phyloP scores from a whole-genome alignment of 2,329 filamentous ascomycete species.

The Tolypocladium pustulatum region DNA sequence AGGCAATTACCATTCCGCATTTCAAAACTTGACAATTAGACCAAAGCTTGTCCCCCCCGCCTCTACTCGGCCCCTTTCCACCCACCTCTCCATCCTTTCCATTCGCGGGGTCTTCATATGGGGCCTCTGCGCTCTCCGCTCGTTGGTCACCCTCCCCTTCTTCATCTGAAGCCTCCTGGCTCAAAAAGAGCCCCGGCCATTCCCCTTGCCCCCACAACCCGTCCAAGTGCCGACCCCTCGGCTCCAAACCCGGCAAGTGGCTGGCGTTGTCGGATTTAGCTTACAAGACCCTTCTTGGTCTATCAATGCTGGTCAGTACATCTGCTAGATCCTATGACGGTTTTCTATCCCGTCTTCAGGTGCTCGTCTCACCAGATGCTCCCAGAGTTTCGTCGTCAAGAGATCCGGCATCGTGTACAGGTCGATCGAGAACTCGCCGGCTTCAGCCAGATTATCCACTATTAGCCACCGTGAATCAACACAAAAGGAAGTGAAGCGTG shows the following conservation, averaged over 20 bases:
- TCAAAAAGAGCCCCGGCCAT: background rate
- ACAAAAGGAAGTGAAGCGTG: constrained; percentile 15
- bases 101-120: background rate
- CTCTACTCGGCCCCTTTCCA: background rate
- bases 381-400: constrained; percentile 91
- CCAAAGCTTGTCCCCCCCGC: background rate
- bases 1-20: background rate
- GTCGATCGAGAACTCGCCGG: constrained; percentile 96
- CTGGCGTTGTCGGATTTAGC: constrained; percentile 10
- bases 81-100: background rate
- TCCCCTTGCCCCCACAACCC: background rate
- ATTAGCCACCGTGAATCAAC: constrained; percentile 19
- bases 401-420: constrained; percentile 91
- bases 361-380: constrained; percentile 51
- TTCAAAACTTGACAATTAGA: background rate
- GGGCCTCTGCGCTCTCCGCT: background rate
- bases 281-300: constrained; percentile 31
- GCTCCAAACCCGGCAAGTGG: background rate
- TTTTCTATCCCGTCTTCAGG: background rate
- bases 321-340: background rate
- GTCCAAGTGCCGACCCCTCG: background rate
- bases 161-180: background rate
- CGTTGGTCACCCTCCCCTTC: background rate
- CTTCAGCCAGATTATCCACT: constrained; percentile 33
- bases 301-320: constrained; percentile 5